These are phyloP conservation scores for Starmerella bombicola DNA, from an alignment of 805 yeast genomes.

Conservation along the genomic window DNA sequence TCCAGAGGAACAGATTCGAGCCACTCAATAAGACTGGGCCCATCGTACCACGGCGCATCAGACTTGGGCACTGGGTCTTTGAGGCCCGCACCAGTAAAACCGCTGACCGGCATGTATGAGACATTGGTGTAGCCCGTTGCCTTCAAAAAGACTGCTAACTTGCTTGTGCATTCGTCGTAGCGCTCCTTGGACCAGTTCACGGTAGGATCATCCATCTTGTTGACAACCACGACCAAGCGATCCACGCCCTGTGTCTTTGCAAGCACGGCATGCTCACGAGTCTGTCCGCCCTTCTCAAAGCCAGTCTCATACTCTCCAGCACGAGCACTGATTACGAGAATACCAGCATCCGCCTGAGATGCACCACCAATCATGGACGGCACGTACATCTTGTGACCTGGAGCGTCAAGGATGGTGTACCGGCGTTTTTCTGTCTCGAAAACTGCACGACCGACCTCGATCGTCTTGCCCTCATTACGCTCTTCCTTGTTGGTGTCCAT, in stretches of 20 bases:
- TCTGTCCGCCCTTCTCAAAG: conserved; percentile 97
- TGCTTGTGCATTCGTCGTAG: conserved; percentile 86
- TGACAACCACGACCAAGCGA: conserved; percentile 81
- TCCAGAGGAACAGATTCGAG: conserved; percentile 71
- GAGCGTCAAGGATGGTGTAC: conserved; percentile 96
- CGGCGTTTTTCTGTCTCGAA: conserved; percentile 97
- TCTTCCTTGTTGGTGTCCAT: conserved; percentile 99
- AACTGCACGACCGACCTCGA: conserved; percentile 95
- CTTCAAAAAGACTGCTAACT: conserved; percentile 57
- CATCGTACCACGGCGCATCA: conserved; percentile 85
- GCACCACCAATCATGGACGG: conserved; percentile 99
- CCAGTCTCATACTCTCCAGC: conserved; percentile 99
- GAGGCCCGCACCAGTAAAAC: conserved; percentile 93
- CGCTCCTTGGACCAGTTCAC: conserved; percentile 93
- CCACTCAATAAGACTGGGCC: conserved; percentile 84
- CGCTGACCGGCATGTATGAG: conserved; percentile 92
- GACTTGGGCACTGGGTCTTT: conserved; percentile 64
- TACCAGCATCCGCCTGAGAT: conserved; percentile 97
- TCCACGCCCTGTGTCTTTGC: conserved; percentile 99
- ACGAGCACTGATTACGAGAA: conserved; percentile 93
- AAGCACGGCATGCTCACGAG: conserved; percentile 92
- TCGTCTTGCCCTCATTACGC: conserved; percentile 97
- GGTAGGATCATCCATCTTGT: conserved; percentile 98
- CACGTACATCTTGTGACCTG: conserved; percentile 98
- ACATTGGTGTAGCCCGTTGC: conserved; percentile 88